Evolutionary conservation across 768 basidiomycete genomes (phyloP).

Genomic region (Tulasnella sp.): DNA sequence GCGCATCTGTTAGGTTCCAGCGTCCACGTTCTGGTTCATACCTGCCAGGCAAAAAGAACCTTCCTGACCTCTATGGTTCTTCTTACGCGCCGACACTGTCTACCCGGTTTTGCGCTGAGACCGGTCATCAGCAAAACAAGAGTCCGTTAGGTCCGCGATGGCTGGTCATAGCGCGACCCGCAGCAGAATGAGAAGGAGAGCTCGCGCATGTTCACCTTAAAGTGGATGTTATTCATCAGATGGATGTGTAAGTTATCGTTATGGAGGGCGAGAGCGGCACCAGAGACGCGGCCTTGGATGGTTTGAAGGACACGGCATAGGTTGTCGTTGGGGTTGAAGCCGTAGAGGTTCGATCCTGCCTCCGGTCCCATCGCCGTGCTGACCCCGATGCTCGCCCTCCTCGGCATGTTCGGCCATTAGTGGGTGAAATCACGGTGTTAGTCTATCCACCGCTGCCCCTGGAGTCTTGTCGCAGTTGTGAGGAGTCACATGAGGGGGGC

Average conservation of each 20-base stretch:
- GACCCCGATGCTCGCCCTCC: constrained; percentile 12
- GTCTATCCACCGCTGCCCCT: neutral
- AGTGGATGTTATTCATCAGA: too few species aligned
- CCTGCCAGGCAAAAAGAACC: neutral
- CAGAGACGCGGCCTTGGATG: too few species aligned
- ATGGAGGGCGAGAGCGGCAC: too few species aligned
- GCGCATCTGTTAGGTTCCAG: neutral
- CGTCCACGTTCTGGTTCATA: neutral
- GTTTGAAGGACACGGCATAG: too few species aligned
- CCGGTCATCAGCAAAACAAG: too few species aligned
- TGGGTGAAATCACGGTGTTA: neutral
- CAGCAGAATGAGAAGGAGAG: too few species aligned
- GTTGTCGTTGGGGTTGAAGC: constrained; percentile 1
- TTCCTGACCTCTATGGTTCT: constrained; percentile 11
- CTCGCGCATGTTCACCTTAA: too few species aligned
- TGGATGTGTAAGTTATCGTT: too few species aligned
- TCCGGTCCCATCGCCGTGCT: constrained; percentile 3
- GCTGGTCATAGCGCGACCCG: too few species aligned
- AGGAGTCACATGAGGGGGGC: too few species aligned
- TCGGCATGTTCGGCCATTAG: neutral
- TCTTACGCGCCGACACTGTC: constrained; percentile 13
- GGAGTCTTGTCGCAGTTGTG: too few species aligned
- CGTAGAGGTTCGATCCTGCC: constrained; percentile 4
- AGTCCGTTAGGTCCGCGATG: too few species aligned
- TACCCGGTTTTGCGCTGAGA: neutral